Evolutionary conservation across 2,329 filamentous ascomycete species (phyloP), one percentile per base, ranked within the genome.

Genomic region (Rhynchosporium secalis): DNA sequence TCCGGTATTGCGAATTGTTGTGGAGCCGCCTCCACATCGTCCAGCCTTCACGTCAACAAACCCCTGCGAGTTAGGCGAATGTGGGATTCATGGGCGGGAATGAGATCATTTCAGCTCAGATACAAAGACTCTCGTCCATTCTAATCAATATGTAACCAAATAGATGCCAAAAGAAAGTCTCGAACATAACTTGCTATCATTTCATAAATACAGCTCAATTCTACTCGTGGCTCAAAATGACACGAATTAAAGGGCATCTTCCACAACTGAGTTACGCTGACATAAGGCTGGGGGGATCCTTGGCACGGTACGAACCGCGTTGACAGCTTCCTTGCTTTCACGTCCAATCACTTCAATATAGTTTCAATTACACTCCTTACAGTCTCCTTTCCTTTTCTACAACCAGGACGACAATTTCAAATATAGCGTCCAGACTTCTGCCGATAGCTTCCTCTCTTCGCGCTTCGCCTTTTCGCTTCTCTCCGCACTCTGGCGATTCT

Each of bases 401-500:
- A 46, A 20, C 43, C 43, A 46, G 43, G 43, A 46, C n/a, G 26
- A 46, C 3, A 6, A 36, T 10, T 10, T 6, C 9, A 15, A 26
- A 20, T 26, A 26, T 8, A 46, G 43, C 43, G n/a, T 36, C 33
- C 33, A 10, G 33, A 46, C 10, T 20, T 26, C n/a, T 46, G n/a
- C 43, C n/a, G 8, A 26, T 46, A 20, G 15, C 4, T 20, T 26
- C 4, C n/a, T 46, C 1, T 20, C n/a, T 8, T 46, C 15, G 20
- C n/a, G n/a, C 43, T 46, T 46, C n/a, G n/a, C n/a, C n/a, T n/a
- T 10, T 10, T 46, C 43, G 7, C 43, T 46, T 31, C 54, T 33
- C 45, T 62, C 33, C 48, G 20, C 49, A 60, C 12, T 28, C 55
- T 33, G 41, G 46, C 38, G 12, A 54, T 43, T 33, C 40, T 52